Evolutionary conservation across 208 protist genomes (phyloP), one percentile per base, ranked within the genome.

Genomic region (Leishmania braziliensis): DNA sequence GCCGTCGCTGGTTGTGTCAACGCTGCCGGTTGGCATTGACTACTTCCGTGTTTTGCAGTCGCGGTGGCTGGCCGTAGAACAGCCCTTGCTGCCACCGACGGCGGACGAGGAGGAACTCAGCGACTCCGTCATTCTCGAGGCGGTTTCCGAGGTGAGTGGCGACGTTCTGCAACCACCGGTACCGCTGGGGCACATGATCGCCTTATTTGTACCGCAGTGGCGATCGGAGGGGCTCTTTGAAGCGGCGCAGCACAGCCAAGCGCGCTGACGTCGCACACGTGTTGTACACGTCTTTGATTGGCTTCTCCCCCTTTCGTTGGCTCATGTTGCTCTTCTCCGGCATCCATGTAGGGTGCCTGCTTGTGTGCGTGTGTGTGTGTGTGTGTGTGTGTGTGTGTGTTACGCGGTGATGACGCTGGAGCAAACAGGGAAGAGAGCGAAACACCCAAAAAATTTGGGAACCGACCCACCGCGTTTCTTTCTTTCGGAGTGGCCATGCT

Each of bases 141-240:
- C 81, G 14, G 89, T 96, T 46, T 33, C 76, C 63, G 85, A 89
- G 14, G 53, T 84, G 0, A 63, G 84, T 9, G 80, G 84, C 29
- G 83, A 48, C 29, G 88, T 78, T 36, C 70, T 95, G 70, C 84
- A 71, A 26, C 92, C 92, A 18, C 80, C 89, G 18, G 89, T 95
- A 77, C 92, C 92, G 66, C 88, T 95, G 36, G 75, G 66, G 14
- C 91, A 93, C 77, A 94, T 94, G 90, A 91, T 95, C 16, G 85
- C 91, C 16, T 68, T 95, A 12, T 85, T 94, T 12, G 88, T 92
- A 26, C 90, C 89, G n/a, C 87, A 95, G 63, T 95, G 92, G 92
- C 84, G 82, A 6, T 88, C 87, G 0, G 89, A 91, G 50, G 92
- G 92, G 4, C 75, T 95, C 14, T 95, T 87, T 33, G 89, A 90